Conservation (phyloP, 2,329 filamentous ascomycete genomes). For the Basipetospora chlamydospora region DNA sequence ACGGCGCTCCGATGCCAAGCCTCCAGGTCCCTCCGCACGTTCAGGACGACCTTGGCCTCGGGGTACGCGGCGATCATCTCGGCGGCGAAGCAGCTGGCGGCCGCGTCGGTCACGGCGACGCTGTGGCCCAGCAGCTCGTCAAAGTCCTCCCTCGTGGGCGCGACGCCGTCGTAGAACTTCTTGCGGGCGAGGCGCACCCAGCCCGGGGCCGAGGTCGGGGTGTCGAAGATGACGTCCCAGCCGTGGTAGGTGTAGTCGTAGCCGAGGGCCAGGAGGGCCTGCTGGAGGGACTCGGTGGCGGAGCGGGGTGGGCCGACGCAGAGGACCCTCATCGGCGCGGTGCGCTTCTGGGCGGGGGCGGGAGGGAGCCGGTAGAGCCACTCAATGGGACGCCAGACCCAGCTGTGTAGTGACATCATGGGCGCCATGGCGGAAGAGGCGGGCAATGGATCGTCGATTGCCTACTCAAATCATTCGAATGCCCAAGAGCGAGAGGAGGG, state of each 20-base stretch:
- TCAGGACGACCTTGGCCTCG: conserved; percentile 31
- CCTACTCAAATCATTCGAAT: too few species aligned
- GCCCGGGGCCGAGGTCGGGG: conserved; percentile 1
- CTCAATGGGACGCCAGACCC: background rate
- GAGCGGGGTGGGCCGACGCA: conserved; percentile 19
- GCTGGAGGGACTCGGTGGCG: conserved; percentile 20
- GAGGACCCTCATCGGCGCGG: conserved; percentile 19
- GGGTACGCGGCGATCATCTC: conserved; percentile 32
- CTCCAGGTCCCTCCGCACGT: conserved; percentile 22
- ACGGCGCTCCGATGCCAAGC: conserved; percentile 22
- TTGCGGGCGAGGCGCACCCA: conserved; percentile 14
- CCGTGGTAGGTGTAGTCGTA: conserved; percentile 20
- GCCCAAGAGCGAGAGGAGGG: too few species aligned
- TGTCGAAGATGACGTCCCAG: conserved; percentile 19
- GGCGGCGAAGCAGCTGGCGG: conserved; percentile 23
- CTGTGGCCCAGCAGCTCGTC: conserved; percentile 15
- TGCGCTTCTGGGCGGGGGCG: conserved; percentile 10
- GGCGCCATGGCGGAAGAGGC: background rate
- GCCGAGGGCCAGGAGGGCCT: conserved; percentile 15
- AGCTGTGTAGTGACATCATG: background rate
- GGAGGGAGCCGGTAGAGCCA: background rate
- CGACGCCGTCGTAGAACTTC: conserved; percentile 12
- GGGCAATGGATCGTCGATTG: background rate
- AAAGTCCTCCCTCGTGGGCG: conserved; percentile 12
- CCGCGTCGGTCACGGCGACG: conserved; percentile 25